Evolutionary conservation across 169 alveolate species (phyloP), one percentile per base, ranked within the genome.

Genomic region (Perkinsus chesapeaki): DNA sequence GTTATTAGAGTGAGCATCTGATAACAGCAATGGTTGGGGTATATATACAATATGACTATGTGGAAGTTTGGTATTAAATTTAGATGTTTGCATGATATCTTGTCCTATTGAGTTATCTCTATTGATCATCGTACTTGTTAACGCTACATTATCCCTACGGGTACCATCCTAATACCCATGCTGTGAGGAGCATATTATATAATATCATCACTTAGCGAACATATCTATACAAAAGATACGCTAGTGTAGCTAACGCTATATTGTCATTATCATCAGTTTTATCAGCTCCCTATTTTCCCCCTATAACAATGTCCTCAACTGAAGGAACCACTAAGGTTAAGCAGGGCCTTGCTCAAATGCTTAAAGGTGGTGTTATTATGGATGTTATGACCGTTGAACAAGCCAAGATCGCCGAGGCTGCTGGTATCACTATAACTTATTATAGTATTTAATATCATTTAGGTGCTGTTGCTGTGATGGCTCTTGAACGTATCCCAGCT

Each of bases 331-430:
- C 91, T 47, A 48, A 93, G 36, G 93, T 95, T 36, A 96, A 96
- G 93, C 94, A 82, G 91, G 97, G 97, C 34, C 93, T 94, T 47
- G 95, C 96, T 37, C 94, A 93, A 92, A 93, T 96, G 96, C 92
- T 95, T 16, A 96, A 96, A 92, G 97, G 96, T 27, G 98, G 98
- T 39, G 98, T 96, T 36, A 96, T 96, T 92, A 96, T 96, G 97
- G 97, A 96, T 36, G 98, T 96, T 73, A 95, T 94, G 95, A 96
- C 93, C 93, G 95, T 92, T 73, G 96, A 95, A 92, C 96, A 96
- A 92, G 98, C 98, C 73, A 95, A 95, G 92, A 96, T 96, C 38
- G 98, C 97, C 0, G 98, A 96, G 93, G 95, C 92, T 31, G 96
- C 96, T 23, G 96, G 96, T 5, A 38, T 0, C 34, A 38, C n/a